Base-by-base conservation (phyloP, 257 asterid genomes). In the Solanum rostratum region DNA sequence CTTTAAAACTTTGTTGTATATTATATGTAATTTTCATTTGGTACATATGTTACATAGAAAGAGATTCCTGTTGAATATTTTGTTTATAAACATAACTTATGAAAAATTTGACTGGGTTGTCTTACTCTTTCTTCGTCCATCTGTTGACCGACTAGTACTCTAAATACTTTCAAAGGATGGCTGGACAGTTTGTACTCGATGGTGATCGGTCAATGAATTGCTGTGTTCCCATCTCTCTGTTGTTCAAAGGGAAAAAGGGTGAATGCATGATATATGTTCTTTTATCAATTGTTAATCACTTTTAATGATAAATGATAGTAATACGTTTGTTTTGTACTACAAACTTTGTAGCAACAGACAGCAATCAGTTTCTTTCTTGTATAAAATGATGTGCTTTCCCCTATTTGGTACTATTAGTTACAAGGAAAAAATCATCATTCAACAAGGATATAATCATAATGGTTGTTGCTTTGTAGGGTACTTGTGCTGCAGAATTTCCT, bases 1-100 rank as follows among this genome's bases (percentile, higher is more conserved):
- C 59, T 88, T 59, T 82, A 62, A 81, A 86, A 46, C 83, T 85
- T 87, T 84, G 91, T 85, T 90, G 95, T 92, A 93, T 90, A 93
- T 90, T 78, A 45, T 70, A 71, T 90, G 89, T 87, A 90, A 89
- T 87, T 85, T 89, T 88, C 87, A 65, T 49, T 78, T 78, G 82
- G 82, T 85, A 83, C 89, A 30, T 84, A 84, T 43, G 80, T 83
- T 84, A 87, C 88, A 86, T 81, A 62, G 70, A 60, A 76, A 84
- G 82, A 78, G 85, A 22, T 39, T 2, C 80, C 16, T 24, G 57
- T 49, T 59, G 86, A 74, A 87, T 84, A 55, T 57, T 78, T 81
- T 89, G 88, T 85, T 85, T 83, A 87, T 81, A 87, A 29, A 60
- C 84, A 50, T 87, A 81, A 54, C 43, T 29, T 82, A 82, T 62